Conservation (phyloP, 2,329 filamentous ascomycete species). For the Sporothrix protearum region DNA sequence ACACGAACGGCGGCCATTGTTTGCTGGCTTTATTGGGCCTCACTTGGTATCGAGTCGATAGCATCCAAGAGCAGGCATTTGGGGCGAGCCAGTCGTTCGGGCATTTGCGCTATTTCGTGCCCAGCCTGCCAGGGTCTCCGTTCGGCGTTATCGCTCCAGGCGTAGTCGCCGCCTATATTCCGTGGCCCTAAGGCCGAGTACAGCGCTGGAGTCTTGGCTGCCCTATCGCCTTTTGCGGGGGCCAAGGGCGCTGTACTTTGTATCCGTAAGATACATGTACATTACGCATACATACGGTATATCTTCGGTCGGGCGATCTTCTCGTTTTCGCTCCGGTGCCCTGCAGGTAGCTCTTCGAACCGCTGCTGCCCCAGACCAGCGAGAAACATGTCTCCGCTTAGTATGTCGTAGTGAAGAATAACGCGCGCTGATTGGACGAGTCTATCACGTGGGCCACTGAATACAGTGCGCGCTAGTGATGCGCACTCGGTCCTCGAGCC, state of each 20-base stretch:
- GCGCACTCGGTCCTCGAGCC: not conserved
- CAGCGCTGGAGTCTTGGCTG: not conserved
- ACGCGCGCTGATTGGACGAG: slow-evolving; percentile 9
- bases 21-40: not conserved
- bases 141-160: slow-evolving; percentile 20
- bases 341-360: not conserved
- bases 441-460: slow-evolving; percentile 11
- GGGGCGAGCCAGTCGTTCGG: not conserved
- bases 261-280: too few species aligned
- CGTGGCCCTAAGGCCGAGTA: slow-evolving; percentile 9
- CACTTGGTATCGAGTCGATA: not conserved
- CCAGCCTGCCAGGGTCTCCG: not conserved
- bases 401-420: not conserved
- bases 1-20: too few species aligned
- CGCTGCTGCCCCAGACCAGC: not conserved
- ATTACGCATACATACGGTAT: too few species aligned
- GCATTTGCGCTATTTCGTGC: not conserved
- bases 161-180: not conserved
- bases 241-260: not conserved
- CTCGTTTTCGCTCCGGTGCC: not conserved
- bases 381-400: not conserved
- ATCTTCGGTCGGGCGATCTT: not conserved
- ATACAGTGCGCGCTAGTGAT: not conserved
- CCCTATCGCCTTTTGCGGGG: not conserved
- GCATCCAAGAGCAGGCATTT: not conserved